These are phyloP conservation scores for Helichrysum umbraculigerum DNA, from an alignment of 129 eudicot species.

Conservation along the genomic window DNA sequence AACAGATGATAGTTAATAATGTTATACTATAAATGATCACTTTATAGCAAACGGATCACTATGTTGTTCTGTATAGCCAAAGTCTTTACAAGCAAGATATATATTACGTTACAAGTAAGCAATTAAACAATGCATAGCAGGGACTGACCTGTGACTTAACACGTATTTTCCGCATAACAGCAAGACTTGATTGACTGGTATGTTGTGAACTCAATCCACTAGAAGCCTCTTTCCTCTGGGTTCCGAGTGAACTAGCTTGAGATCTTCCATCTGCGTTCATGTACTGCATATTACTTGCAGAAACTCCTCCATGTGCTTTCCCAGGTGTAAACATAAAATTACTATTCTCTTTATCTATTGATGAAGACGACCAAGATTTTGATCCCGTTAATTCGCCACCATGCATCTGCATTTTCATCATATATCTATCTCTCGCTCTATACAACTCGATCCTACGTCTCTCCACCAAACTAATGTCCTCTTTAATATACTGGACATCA, in stretches of 20 bases:
- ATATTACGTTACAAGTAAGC: not conserved
- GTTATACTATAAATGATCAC: not conserved
- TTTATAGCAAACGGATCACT: slow-evolving; percentile 2
- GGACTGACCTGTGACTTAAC: slow-evolving; percentile 67
- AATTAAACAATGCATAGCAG: not conserved
- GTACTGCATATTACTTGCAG: slow-evolving; percentile 41
- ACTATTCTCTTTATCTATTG: slow-evolving; percentile 49
- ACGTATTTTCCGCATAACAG: slow-evolving; percentile 68
- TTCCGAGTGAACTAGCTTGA: slow-evolving; percentile 43
- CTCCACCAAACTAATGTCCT: slow-evolving; percentile 70
- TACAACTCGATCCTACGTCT: slow-evolving; percentile 56
- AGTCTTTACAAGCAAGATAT: not conserved
- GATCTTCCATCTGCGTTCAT: slow-evolving; percentile 49
- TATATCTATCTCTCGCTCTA: slow-evolving; percentile 62
- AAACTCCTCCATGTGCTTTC: slow-evolving; percentile 42
- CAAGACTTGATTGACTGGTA: slow-evolving; percentile 62
- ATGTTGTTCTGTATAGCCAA: not conserved
- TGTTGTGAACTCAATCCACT: slow-evolving; percentile 61
- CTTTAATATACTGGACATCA: slow-evolving; percentile 66
- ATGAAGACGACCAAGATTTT: slow-evolving; percentile 47
- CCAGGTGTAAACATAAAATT: slow-evolving; percentile 46
- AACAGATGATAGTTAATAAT: not conserved
- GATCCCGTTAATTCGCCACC: slow-evolving; percentile 43
- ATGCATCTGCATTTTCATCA: slow-evolving; percentile 49
- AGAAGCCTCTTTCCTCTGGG: slow-evolving; percentile 56